phyloP scores from a whole-genome alignment of 1,284 basidiomycete species.

The Ceratobasidium theobromae region DNA sequence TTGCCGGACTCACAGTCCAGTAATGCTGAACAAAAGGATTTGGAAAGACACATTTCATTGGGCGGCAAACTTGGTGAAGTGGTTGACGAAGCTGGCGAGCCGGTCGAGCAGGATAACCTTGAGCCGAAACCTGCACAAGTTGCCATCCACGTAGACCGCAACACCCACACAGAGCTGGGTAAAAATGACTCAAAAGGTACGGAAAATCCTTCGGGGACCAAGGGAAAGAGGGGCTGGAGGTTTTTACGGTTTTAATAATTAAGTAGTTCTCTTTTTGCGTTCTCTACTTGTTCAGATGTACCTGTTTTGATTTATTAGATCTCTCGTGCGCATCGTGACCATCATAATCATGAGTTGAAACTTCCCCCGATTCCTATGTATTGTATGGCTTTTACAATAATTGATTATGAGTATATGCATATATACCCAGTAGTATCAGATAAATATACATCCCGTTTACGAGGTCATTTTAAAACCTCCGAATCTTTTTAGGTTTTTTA shows the following conservation, averaged over 20 bases:
- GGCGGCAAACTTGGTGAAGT: conserved; percentile 13
- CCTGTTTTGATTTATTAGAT: background rate
- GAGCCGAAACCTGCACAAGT: conserved; percentile 4
- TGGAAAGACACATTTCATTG: conserved; percentile 5
- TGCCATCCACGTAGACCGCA: conserved; percentile 5
- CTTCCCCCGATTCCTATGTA: no score
- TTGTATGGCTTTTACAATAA: no score
- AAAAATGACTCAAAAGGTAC: conserved; percentile 3
- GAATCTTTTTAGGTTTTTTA: conserved; percentile 13
- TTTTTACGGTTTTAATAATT: conserved; percentile 7
- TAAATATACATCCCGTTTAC: no score
- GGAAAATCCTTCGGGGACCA: background rate
- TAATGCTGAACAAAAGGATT: conserved; percentile 9
- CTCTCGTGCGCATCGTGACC: background rate
- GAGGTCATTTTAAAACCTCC: background rate
- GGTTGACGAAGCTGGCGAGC: background rate
- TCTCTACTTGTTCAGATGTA: background rate
- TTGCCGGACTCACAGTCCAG: background rate
- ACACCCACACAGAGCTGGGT: conserved; percentile 8
- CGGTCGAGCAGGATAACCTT: background rate
- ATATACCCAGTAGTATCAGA: no score
- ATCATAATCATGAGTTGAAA: background rate
- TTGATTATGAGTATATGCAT: no score
- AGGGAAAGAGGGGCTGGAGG: background rate
- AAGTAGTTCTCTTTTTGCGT: background rate